Percentiles rank a stretch among this genome's conserved stretches.
Evolutionary conservation across 2,329 filamentous ascomycete genomes (phyloP).

Genomic region (Basipetospora chlamydospora): DNA sequence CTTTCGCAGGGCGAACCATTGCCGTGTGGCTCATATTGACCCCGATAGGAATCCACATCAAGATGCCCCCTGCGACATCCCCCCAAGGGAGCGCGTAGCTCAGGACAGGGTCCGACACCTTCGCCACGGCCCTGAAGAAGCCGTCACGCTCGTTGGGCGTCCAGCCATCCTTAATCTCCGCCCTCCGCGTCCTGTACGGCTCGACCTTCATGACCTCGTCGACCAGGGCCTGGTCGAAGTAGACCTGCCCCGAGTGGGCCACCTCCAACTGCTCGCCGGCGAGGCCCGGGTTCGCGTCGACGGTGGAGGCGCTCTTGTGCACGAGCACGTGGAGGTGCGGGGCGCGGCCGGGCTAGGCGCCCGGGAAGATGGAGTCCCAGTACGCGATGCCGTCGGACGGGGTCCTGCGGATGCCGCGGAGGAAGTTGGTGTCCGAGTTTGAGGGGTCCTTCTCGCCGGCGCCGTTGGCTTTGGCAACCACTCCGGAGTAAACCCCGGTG

Average conservation of each 20-base stretch:
- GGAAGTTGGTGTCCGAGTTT: background rate
- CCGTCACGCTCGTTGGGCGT: background rate
- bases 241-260: slow-evolving; percentile 41
- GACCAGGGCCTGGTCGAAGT: slow-evolving; percentile 41
- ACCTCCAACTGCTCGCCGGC: too few species aligned
- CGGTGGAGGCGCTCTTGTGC: too few species aligned
- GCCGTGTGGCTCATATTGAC: too few species aligned
- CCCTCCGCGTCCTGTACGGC: background rate
- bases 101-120: background rate
- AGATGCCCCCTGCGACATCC: too few species aligned
- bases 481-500: slow-evolving; percentile 8
- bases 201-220: slow-evolving; percentile 8
- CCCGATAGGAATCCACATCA: too few species aligned
- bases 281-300: too few species aligned
- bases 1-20: too few species aligned
- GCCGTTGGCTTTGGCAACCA: slow-evolving; percentile 6
- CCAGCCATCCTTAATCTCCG: background rate
- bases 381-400: background rate
- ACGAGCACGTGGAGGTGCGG: background rate
- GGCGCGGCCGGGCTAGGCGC: too few species aligned
- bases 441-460: background rate
- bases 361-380: background rate
- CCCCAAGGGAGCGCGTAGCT: background rate
- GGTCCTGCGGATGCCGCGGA: background rate
- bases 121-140: background rate